phyloP scores from a whole-genome alignment of 176 grass and related monocot species.

The Areca catechu region DNA sequence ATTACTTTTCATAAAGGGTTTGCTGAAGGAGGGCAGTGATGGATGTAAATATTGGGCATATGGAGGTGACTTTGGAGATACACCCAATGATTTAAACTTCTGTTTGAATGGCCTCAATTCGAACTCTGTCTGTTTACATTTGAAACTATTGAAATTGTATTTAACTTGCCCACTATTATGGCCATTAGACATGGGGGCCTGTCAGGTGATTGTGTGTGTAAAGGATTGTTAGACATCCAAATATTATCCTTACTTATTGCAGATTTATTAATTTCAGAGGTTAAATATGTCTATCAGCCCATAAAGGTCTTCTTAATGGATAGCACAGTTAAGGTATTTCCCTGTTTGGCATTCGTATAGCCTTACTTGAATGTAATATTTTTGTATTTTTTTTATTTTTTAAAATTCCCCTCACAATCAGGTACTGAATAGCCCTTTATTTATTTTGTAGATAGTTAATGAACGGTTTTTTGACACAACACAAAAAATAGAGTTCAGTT shows the following conservation, averaged over 20 bases:
- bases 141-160: too few species aligned
- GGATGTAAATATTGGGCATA: conserved; percentile 85
- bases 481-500: conserved; percentile 58
- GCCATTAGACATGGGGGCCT: too few species aligned
- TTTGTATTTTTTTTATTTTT: conserved; percentile 13
- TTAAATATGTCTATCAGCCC: conserved; percentile 94
- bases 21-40: conserved; percentile 61
- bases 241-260: too few species aligned
- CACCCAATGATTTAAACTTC: conserved; percentile 81
- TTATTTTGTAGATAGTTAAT: conserved; percentile 65
- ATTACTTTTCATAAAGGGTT: conserved; percentile 30
- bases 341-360: not conserved
- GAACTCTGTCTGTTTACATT: conserved; percentile 17
- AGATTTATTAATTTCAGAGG: conserved; percentile 43
- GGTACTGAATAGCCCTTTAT: conserved; percentile 15
- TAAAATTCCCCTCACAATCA: too few species aligned
- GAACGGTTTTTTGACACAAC: conserved; percentile 63
- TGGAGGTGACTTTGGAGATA: conserved; percentile 91
- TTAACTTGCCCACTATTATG: too few species aligned
- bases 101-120: conserved; percentile 91
- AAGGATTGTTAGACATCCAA: too few species aligned
- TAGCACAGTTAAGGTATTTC: conserved; percentile 59
- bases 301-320: conserved; percentile 54
- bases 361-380: not conserved
- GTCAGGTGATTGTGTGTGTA: too few species aligned